A percentile compares a stretch with the other conserved stretches of the same genome.
Conservation (phyloP, 106 monocot species). For the Hemerocallis citrina region DNA sequence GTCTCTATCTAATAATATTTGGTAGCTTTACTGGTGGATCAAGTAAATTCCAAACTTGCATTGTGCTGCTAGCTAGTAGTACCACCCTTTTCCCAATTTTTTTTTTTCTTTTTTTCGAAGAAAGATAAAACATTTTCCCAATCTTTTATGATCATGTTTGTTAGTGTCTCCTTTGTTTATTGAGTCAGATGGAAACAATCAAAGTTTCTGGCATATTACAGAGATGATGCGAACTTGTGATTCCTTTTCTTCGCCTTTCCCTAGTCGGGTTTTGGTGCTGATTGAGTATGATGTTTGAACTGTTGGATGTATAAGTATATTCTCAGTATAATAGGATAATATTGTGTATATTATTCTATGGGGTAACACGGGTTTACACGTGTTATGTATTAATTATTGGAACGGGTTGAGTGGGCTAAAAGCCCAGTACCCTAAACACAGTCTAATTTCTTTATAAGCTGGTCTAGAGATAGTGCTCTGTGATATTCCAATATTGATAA, state of each 20-base stretch:
- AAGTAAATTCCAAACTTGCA: constrained; percentile 17
- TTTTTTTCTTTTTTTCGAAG: background rate
- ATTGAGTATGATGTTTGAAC: background rate
- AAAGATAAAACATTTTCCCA: too few species aligned
- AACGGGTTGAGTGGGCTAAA: too few species aligned
- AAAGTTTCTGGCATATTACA: background rate
- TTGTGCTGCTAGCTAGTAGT: background rate
- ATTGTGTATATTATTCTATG: too few species aligned
- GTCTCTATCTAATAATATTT: background rate
- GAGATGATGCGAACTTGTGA: background rate
- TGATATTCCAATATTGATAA: too few species aligned
- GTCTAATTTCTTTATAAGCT: too few species aligned
- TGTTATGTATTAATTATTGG: too few species aligned
- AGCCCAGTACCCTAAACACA: too few species aligned
- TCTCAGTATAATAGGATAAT: too few species aligned
- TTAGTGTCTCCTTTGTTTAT: too few species aligned
- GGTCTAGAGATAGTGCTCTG: background rate
- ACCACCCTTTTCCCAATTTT: background rate
- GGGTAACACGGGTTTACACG: too few species aligned
- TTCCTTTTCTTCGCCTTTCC: background rate
- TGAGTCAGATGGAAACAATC: too few species aligned
- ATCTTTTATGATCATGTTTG: too few species aligned
- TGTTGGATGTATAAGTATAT: background rate
- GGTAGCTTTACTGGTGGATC: background rate
- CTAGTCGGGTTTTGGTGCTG: background rate